These are phyloP conservation scores for Picea glauca DNA, from an alignment of 75 land plant species.

Conservation along the genomic window DNA sequence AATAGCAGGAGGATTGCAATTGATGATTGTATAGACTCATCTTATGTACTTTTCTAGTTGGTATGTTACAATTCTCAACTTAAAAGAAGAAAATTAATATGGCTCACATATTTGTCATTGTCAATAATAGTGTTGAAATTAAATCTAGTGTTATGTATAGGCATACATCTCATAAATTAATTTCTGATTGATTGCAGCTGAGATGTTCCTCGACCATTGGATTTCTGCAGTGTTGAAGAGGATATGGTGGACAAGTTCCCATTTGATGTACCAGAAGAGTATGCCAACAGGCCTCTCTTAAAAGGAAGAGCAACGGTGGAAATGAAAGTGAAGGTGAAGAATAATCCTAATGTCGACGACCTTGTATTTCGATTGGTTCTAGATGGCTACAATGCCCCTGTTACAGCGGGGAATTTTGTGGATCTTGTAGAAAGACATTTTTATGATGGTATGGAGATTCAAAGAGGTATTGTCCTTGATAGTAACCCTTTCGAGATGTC, in stretches of 20 bases:
- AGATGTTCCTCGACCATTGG: constrained; percentile 90
- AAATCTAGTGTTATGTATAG: neutral
- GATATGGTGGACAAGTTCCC: constrained; percentile 97
- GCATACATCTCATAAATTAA: constrained; percentile 47
- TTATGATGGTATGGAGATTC: constrained; percentile 99
- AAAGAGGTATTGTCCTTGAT: constrained; percentile 58
- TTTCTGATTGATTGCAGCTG: constrained; percentile 94
- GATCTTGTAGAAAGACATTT: constrained; percentile 95
- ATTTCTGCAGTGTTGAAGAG: constrained; percentile 99
- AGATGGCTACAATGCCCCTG: constrained; percentile 99
- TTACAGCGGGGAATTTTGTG: constrained; percentile 93
- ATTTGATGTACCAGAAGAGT: constrained; percentile 91
- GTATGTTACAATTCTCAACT: neutral
- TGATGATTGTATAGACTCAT: neutral
- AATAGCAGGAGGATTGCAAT: neutral
- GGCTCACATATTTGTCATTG: neutral
- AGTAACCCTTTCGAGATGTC: neutral
- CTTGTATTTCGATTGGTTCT: constrained; percentile 77
- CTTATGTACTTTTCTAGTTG: neutral
- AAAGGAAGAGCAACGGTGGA: constrained; percentile 97
- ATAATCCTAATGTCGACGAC: constrained; percentile 85
- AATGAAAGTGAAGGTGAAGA: constrained; percentile 96
- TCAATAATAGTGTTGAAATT: neutral
- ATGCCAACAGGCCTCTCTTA: constrained; percentile 76
- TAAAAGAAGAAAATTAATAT: constrained; percentile 1